Conservation (phyloP, 129 eudicot genomes). For the Saposhnikovia divaricata region DNA sequence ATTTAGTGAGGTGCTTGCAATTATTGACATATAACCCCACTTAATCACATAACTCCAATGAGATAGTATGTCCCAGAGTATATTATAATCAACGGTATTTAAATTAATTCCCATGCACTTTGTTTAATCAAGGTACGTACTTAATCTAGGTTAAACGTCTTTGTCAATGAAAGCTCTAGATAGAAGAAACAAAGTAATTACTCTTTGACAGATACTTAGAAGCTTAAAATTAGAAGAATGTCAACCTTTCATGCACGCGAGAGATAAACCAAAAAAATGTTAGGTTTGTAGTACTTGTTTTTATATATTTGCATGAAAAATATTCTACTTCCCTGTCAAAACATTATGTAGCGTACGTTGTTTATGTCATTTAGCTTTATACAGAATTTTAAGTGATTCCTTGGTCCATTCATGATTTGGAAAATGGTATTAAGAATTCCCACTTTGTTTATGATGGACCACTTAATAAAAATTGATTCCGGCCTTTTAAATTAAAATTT, state of each 20-base stretch:
- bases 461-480: neutral
- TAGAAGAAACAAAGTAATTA: slow-evolving; percentile 8
- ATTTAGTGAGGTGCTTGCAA: neutral
- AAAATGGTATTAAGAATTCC: neutral
- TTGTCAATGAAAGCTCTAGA: neutral
- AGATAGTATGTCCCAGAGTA: neutral
- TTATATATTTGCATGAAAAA: neutral
- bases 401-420: neutral
- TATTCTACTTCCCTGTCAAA: neutral
- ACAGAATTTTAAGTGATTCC: slow-evolving; percentile 4
- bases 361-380: slow-evolving; percentile 8
- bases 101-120: slow-evolving; percentile 9
- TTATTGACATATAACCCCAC: neutral
- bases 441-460: neutral
- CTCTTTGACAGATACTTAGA: slow-evolving; percentile 3
- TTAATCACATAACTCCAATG: neutral
- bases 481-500: neutral
- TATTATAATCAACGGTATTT: neutral
- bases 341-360: neutral
- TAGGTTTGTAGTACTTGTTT: slow-evolving; percentile 9
- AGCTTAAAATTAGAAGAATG: slow-evolving; percentile 14
- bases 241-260: slow-evolving; percentile 15
- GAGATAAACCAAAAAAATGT: neutral
- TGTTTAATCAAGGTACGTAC: neutral
- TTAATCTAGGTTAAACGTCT: slow-evolving; percentile 12